A percentile compares a stretch with the other conserved stretches of the same genome.
phyloP scores from a whole-genome alignment of 495 filamentous ascomycete genomes.

The Penicillium soppii region DNA sequence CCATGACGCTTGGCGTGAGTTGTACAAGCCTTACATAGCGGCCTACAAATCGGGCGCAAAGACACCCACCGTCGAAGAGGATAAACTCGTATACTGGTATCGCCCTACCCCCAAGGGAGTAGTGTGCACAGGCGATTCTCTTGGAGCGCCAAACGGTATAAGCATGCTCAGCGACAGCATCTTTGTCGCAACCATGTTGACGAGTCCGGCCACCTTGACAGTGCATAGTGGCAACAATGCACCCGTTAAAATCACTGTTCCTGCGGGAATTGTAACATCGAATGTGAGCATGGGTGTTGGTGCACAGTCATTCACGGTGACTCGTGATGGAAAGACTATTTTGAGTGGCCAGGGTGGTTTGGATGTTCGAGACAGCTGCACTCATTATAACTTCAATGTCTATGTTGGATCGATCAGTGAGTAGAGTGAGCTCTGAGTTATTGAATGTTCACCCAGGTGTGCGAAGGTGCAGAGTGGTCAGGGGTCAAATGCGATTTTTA shows the following conservation, averaged over 20 bases:
- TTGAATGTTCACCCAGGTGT: too few relatives aligned
- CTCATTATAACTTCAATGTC: conserved; percentile 6
- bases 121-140: conserved; percentile 13
- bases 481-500: too few relatives aligned
- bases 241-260: conserved; percentile 26
- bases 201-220: conserved; percentile 39
- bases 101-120: conserved; percentile 38
- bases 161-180: conserved; percentile 45
- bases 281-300: conserved; percentile 52
- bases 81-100: conserved; percentile 46
- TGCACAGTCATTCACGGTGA: conserved; percentile 48
- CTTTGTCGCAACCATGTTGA: conserved; percentile 55
- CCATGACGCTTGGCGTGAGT: neutral
- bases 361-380: neutral
- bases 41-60: conserved; percentile 1
- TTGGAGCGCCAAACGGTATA: conserved; percentile 23
- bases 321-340: conserved; percentile 37
- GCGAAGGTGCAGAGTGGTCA: too few relatives aligned
- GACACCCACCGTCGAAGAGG: conserved; percentile 15
- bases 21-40: conserved; percentile 22
- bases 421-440: too few relatives aligned
- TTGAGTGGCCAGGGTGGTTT: conserved; percentile 33
- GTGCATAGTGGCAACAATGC: conserved; percentile 46
- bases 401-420: neutral
- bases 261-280: conserved; percentile 47